phyloP scores from a whole-genome alignment of 2,329 filamentous ascomycete species.

The Hypoxylon sp. region DNA sequence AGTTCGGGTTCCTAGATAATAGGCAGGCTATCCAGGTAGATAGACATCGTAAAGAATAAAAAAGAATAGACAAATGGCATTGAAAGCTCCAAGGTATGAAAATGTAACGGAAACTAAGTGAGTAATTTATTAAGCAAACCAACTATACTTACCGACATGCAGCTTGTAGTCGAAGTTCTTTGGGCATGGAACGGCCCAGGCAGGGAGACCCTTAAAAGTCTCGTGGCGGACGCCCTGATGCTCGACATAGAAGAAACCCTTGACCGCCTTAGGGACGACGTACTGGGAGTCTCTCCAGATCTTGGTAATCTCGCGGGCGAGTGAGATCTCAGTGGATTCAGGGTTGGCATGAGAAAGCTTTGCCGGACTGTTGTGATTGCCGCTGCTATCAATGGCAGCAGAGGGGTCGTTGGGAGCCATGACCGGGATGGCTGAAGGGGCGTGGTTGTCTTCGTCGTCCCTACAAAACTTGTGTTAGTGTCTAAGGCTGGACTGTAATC shows the following conservation, averaged over 20 bases:
- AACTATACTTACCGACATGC: conserved; percentile 14
- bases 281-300: neutral
- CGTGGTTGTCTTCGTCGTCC: neutral
- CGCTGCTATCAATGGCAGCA: neutral
- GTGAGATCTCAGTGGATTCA: neutral
- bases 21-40: neutral
- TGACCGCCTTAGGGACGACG: neutral
- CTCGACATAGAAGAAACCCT: conserved; percentile 8
- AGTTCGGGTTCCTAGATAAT: neutral
- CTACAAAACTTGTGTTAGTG: neutral
- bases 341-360: neutral
- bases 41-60: neutral
- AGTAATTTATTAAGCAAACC: neutral
- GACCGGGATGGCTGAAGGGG: neutral
- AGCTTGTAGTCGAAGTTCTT: conserved; percentile 9
- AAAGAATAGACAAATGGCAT: neutral
- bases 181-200: conserved; percentile 18
- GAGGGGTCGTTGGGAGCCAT: neutral
- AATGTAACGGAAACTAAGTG: neutral
- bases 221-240: neutral
- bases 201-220: conserved; percentile 13
- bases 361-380: neutral
- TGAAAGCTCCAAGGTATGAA: neutral
- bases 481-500: neutral
- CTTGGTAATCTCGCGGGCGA: neutral